Evolutionary conservation across 2,329 filamentous ascomycete species (phyloP), one percentile per base, ranked within the genome.

Genomic region (Ophiostoma triangulosporum): DNA sequence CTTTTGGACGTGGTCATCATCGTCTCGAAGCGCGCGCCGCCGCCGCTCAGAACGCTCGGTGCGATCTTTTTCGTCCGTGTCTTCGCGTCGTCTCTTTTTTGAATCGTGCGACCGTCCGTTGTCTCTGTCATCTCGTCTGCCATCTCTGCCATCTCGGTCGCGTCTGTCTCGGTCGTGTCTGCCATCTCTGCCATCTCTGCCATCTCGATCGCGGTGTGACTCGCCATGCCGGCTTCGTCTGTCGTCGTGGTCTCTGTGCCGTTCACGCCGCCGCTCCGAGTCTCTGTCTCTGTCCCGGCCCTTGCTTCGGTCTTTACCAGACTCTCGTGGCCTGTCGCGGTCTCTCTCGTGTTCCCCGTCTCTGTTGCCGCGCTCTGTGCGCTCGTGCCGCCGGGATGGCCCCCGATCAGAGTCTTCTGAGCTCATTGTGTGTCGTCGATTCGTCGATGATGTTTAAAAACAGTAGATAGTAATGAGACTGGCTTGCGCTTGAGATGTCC

Each of bases 181-280:
- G 48, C 26, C 48, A 11, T 49, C 20, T 53, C 55, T 54, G 49
- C 49, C 11, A 54, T 51, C 17, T 7, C 24, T 8, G 27, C 53
- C 26, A 27, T 26, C 45, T 40, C 51, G 12, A 6, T 29, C 58
- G 53, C 54, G 53, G 40, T 40, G n/a, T 32, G 17, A 24, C 24
- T 46, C 26, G 24, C 26, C 43, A 24, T 29, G 24, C 26, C 26
- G 24, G 26, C 12, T 36, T 12, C 32, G n/a, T 46, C 35, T 31
- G 7, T 40, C 45, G 9, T 29, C 38, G 12, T 45, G 45, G 24
- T 58, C 53, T 38, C 14, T 38, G 26, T 29, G 52, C 9, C 46
- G 33, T 14, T 63, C 62, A 32, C 61, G 51, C 17, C 60, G 55
- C 45, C 60, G 51, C 17, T 61, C 56, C 48, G 59, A 50, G 20